Evolutionary conservation across 2,329 filamentous ascomycete species (phyloP), one percentile per base, ranked within the genome.

Genomic region (Diplodia seriata): DNA sequence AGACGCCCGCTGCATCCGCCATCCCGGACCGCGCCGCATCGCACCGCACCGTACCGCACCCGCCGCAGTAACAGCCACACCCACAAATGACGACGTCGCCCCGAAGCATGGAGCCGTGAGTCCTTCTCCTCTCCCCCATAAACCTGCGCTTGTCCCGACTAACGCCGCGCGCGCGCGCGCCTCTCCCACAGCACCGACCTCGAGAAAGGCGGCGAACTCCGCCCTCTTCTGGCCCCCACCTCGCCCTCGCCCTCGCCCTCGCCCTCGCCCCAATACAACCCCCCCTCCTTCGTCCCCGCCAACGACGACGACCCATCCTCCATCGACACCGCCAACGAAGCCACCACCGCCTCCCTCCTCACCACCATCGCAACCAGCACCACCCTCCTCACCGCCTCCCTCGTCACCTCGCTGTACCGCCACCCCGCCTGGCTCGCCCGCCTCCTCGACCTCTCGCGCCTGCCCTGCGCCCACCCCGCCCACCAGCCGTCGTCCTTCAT

Each of bases 151-250:
- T 7, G 11, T 43, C 3, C 38, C 18, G 12, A 15, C 29, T n/a
- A 36, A 40, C 38, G 14, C 14, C 36, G 2, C 15, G 23, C 23
- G 23, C 23, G 23, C 5, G 14, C 26, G 29, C 4, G 15, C 20
- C 43, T 29, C 20, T 18, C 18, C 15, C 18, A 9, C 43, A 51
- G 43, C 29, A 36, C 59, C 59, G 59, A 63, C 59, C 59, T 63
- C 18, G 59, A 63, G 47, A 63, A 63, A 63, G 59, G 59, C 59
- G 59, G 59, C 59, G 43, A 51, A 12, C 47, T 63, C 59, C 47
- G 47, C n/a, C 59, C 59, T 26, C 47, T 63, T 18, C 12, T 63
- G 31, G 43, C 59, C 59, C 43, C 43, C 59, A 26, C 29, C 38
- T 1, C 38, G 40, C 40, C 23, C 14, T 5, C 2, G 31, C n/a